A percentile compares a stretch with the other conserved stretches of the same genome.
Evolutionary conservation across 495 filamentous ascomycete genomes (phyloP).

Genomic region (Baudoinia panamericana): DNA sequence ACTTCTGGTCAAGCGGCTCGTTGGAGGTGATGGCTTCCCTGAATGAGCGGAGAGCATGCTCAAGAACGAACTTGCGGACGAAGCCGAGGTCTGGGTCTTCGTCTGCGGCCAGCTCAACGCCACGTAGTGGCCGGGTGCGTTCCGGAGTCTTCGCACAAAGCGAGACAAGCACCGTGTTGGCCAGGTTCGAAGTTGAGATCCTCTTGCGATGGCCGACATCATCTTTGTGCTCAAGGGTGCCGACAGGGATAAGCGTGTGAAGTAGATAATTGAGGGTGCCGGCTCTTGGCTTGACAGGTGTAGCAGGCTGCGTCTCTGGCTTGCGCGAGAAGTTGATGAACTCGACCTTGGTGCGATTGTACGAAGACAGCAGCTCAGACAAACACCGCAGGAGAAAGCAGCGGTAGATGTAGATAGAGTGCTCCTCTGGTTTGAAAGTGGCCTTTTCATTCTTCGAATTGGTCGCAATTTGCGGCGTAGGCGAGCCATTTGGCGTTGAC

Average conservation of each 20-base stretch:
- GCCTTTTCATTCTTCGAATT: slow-evolving; percentile 61
- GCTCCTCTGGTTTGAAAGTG: slow-evolving; percentile 78
- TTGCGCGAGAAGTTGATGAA: slow-evolving; percentile 98
- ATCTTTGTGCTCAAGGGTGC: slow-evolving; percentile 61
- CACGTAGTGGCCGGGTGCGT: slow-evolving; percentile 31
- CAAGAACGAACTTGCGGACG: slow-evolving; percentile 85
- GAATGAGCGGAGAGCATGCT: slow-evolving; percentile 83
- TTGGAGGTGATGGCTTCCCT: slow-evolving; percentile 70
- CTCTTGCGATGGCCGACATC: slow-evolving; percentile 69
- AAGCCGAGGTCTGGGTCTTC: slow-evolving; percentile 72
- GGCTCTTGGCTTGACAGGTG: slow-evolving; percentile 86
- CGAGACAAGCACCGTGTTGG: slow-evolving; percentile 70
- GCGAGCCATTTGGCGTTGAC: slow-evolving; percentile 28
- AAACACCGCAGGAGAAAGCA: slow-evolving; percentile 91
- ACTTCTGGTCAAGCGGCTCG: slow-evolving; percentile 75
- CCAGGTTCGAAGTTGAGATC: slow-evolving; percentile 66
- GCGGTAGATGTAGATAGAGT: slow-evolving; percentile 90
- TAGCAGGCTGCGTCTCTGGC: slow-evolving; percentile 65
- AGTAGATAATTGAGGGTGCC: slow-evolving; percentile 88
- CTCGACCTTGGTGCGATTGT: slow-evolving; percentile 89
- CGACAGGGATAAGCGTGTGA: slow-evolving; percentile 67
- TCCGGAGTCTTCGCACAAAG: slow-evolving; percentile 82
- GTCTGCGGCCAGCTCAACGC: slow-evolving; percentile 42
- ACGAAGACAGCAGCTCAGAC: slow-evolving; percentile 81
- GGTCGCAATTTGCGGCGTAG: slow-evolving; percentile 17